Conservation (phyloP, 2,329 filamentous ascomycete species). For the Colletotrichum tropicale region DNA sequence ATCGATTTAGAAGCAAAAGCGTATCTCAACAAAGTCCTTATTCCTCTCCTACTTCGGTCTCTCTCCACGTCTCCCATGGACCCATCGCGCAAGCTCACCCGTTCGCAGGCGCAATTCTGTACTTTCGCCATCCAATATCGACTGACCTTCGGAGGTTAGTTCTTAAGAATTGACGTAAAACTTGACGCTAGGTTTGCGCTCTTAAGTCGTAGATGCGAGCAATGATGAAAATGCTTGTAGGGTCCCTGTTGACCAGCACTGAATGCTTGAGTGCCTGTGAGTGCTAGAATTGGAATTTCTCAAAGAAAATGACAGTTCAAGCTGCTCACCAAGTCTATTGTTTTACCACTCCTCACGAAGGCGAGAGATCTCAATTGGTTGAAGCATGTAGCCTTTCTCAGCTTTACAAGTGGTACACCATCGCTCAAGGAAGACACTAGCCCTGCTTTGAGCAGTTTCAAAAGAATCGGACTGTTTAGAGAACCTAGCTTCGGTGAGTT, state of each 20-base stretch:
- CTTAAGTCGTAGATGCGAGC: fast-evolving
- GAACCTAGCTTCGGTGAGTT: too few relatives aligned
- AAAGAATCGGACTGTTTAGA: too few relatives aligned
- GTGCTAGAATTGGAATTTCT: background rate
- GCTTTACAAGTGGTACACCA: fast-evolving
- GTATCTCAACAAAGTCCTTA: too few relatives aligned
- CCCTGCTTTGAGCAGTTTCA: too few relatives aligned
- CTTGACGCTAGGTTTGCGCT: too few relatives aligned
- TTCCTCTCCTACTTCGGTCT: too few relatives aligned
- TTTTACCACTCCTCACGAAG: fast-evolving
- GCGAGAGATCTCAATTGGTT: background rate
- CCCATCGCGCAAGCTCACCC: background rate
- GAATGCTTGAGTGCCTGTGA: too few relatives aligned
- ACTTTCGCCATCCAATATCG: fast-evolving
- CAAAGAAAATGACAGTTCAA: background rate
- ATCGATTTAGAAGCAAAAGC: too few relatives aligned
- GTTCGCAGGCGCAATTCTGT: background rate
- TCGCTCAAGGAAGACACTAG: too few relatives aligned
- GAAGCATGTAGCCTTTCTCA: background rate
- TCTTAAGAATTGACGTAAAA: fast-evolving
- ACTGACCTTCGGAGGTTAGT: background rate
- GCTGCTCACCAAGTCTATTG: background rate
- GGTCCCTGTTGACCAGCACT: fast-evolving
- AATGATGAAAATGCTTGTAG: too few relatives aligned
- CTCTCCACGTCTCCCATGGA: background rate